These are phyloP conservation scores for Streptanthus diversifolius DNA, from an alignment of 345 rosid species.

Conservation along the genomic window DNA sequence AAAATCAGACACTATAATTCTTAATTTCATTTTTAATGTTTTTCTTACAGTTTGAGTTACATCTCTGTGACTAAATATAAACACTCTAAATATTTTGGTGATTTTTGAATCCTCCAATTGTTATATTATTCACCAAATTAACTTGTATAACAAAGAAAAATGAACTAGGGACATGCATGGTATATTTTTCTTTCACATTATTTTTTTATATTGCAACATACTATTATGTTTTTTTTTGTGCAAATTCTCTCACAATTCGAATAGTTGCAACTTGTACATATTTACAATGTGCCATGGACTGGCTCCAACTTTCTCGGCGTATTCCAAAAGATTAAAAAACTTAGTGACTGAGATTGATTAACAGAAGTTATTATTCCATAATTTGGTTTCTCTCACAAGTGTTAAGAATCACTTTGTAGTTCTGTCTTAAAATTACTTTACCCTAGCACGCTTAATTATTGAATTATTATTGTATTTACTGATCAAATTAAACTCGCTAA, in stretches of 20 bases:
- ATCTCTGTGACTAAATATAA: background rate
- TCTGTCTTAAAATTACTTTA: background rate
- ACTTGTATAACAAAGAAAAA: background rate
- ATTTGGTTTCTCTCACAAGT: background rate
- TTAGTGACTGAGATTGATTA: background rate
- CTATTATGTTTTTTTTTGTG: background rate
- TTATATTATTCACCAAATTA: background rate
- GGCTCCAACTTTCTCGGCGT: background rate
- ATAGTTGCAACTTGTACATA: background rate
- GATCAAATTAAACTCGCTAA: background rate
- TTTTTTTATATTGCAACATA: background rate
- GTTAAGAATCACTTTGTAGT: background rate
- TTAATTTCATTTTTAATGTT: background rate
- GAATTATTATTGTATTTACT: background rate
- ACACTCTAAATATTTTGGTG: background rate
- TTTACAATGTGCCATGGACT: background rate
- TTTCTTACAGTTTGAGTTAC: background rate
- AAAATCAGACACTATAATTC: background rate
- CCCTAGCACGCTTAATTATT: background rate
- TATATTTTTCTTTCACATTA: background rate
- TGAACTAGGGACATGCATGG: background rate
- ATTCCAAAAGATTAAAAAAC: background rate
- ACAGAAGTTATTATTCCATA: background rate
- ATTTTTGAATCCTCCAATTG: background rate
- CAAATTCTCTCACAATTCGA: too few relatives aligned